These are phyloP conservation scores for Phytophthora litchii DNA, from an alignment of 352 stramenopile genomes.

Conservation along the genomic window DNA sequence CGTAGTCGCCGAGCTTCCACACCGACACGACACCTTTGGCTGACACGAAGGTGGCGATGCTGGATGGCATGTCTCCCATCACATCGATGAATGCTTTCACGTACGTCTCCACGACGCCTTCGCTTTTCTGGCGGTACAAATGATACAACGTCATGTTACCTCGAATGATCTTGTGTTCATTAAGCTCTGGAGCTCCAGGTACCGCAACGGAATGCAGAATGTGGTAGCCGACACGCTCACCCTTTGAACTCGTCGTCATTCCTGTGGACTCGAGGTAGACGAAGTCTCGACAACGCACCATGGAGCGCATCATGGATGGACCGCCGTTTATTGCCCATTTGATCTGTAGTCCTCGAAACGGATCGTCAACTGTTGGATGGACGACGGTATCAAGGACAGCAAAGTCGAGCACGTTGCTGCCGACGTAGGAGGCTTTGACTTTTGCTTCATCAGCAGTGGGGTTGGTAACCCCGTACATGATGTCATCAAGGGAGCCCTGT, in stretches of 20 bases:
- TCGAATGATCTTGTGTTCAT: constrained; percentile 42
- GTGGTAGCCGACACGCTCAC: constrained; percentile 48
- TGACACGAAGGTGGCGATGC: constrained; percentile 32
- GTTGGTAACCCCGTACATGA: constrained; percentile 46
- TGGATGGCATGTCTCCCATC: constrained; percentile 40
- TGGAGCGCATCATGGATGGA: constrained; percentile 41
- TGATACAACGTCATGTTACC: constrained; percentile 58
- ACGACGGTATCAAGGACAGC: constrained; percentile 49
- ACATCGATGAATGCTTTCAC: constrained; percentile 44
- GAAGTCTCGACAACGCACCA: constrained; percentile 56
- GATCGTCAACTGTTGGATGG: constrained; percentile 42
- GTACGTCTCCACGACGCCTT: constrained; percentile 43
- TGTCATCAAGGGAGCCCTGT: constrained; percentile 39
- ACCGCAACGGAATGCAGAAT: constrained; percentile 39
- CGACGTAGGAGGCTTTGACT: constrained; percentile 37
- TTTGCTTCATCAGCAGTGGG: constrained; percentile 35
- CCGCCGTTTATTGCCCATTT: constrained; percentile 59
- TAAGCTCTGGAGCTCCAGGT: constrained; percentile 30
- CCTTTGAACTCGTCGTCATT: constrained; percentile 39
- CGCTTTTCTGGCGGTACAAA: constrained; percentile 50
- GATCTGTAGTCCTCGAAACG: constrained; percentile 47
- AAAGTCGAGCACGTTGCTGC: constrained; percentile 50
- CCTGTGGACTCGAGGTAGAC: constrained; percentile 57
- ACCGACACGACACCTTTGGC: constrained; percentile 42
- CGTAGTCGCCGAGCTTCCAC: constrained; percentile 41